These are phyloP conservation scores for Lentinus tigrinus DNA, from an alignment of 768 basidiomycete genomes.

Conservation along the genomic window DNA sequence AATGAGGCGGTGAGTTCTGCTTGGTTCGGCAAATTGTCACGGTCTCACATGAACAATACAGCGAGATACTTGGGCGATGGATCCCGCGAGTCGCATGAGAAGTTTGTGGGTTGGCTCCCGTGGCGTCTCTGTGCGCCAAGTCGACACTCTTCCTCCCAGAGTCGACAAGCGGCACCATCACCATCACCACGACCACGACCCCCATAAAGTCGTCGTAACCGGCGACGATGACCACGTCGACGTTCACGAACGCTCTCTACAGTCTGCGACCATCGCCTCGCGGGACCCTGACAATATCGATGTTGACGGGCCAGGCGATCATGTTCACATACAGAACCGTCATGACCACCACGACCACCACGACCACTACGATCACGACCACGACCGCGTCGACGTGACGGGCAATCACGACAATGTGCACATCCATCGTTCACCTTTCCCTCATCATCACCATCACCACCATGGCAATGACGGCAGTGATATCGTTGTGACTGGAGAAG, in stretches of 20 bases:
- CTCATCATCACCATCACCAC: conserved; percentile 10
- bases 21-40: neutral
- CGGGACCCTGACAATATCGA: conserved; percentile 11
- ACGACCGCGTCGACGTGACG: conserved; percentile 17
- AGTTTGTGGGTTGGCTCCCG: conserved; percentile 17
- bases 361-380: conserved; percentile 10
- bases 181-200: conserved; percentile 19
- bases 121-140: conserved; percentile 1
- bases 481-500: conserved; percentile 20
- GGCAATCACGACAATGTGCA: conserved; percentile 22
- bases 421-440: conserved; percentile 15
- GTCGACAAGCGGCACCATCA: conserved; percentile 15
- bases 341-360: no score
- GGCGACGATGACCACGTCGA: conserved; percentile 30
- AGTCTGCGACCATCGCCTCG: neutral
- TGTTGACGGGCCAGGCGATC: conserved; percentile 8
- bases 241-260: conserved; percentile 13
- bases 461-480: conserved; percentile 1
- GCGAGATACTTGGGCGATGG: conserved; percentile 15
- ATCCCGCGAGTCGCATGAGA: conserved; percentile 19
- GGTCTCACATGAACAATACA: neutral
- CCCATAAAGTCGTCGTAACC: conserved; percentile 25
- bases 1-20: conserved; percentile 1
- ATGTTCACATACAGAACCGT: conserved; percentile 12
- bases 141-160: neutral